Percentiles rank a stretch among this genome's conserved stretches.
Conservation (phyloP, 2,329 filamentous ascomycete species). For the Bipolaris gigantea region DNA sequence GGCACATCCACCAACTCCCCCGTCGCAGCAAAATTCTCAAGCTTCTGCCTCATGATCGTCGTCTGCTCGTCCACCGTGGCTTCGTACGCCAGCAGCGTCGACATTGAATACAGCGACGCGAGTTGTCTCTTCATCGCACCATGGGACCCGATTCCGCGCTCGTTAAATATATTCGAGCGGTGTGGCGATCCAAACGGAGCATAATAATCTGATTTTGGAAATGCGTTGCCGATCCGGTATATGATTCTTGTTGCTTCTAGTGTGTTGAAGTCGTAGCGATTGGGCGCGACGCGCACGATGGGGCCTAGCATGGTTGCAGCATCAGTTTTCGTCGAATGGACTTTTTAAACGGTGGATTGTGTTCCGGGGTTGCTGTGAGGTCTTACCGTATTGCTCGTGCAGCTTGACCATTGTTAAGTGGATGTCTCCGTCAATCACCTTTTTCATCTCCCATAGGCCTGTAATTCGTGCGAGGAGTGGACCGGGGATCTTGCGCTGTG, state of each 20-base stretch:
- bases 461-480: not conserved
- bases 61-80: not conserved
- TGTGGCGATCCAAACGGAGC: not conserved
- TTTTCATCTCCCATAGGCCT: not conserved
- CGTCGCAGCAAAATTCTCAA: not conserved
- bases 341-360: not conserved
- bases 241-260: not conserved
- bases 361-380: not conserved
- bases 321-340: not conserved
- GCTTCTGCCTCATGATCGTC: not conserved
- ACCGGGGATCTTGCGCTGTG: not conserved
- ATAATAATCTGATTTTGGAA: not conserved
- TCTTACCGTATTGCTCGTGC: not conserved
- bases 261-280: not conserved
- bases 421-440: not conserved
- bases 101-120: not conserved
- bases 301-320: not conserved
- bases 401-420: not conserved
- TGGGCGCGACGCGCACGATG: not conserved
- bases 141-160: not conserved
- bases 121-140: not conserved
- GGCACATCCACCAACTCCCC: not conserved
- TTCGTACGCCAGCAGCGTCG: not conserved
- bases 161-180: not conserved
- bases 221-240: not conserved